Percentiles rank a stretch among this genome's conserved stretches.
Conservation (phyloP, 1,284 basidiomycete species). For the Rhodotorula sp. region DNA sequence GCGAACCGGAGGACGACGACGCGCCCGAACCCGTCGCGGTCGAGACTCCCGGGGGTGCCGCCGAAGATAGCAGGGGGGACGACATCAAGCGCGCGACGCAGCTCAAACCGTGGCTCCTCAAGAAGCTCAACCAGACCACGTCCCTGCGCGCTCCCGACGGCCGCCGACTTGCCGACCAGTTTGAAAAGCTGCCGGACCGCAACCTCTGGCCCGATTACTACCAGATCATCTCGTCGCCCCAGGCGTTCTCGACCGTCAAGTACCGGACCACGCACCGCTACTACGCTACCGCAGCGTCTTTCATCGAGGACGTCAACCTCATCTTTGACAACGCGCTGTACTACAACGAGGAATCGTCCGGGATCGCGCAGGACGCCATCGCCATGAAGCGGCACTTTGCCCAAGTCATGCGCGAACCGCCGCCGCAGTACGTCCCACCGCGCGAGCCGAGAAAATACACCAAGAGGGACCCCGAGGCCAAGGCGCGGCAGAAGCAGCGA, state of each 20-base stretch:
- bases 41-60: neutral
- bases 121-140: conserved; percentile 37
- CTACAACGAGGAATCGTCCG: conserved; percentile 44
- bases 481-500: neutral
- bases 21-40: neutral
- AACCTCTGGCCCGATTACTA: conserved; percentile 44
- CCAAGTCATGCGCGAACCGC: conserved; percentile 42
- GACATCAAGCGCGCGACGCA: conserved; percentile 13
- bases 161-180: conserved; percentile 39
- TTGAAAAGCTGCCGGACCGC: conserved; percentile 41
- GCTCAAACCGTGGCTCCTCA: conserved; percentile 40
- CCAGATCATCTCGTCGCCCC: conserved; percentile 18
- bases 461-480: neutral
- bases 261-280: conserved; percentile 33
- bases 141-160: conserved; percentile 31
- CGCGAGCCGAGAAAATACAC: conserved; percentile 23
- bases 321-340: conserved; percentile 44
- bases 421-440: conserved; percentile 38
- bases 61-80: neutral
- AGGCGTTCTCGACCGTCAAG: conserved; percentile 30
- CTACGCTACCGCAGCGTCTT: conserved; percentile 41
- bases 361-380: conserved; percentile 44
- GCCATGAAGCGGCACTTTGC: conserved; percentile 35
- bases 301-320: conserved; percentile 42
- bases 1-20: conserved; percentile 22